Base-by-base conservation (phyloP, 345 rosid species). In the Eutrema yunnanense region DNA sequence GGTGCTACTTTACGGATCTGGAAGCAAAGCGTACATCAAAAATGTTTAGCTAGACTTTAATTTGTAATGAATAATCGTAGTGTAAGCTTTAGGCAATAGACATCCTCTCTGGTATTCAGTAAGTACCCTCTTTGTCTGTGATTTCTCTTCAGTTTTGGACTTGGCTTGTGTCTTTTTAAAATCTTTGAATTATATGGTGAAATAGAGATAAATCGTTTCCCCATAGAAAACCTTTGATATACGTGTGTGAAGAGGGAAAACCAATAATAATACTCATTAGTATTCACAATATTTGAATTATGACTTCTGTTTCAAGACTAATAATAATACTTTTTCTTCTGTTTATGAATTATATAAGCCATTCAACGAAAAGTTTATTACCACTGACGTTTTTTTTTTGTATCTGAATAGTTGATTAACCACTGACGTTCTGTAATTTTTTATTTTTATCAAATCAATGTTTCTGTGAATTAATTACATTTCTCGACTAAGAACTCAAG, bases 71-170 rank as follows among this genome's bases (percentile, higher is more conserved):
- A 53, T 68, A 50, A 52, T 40, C 27, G 9, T 67, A 61, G 69
- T 53, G 79, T 75, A 68, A 75, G 64, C 69, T 67, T 68, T 43
- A 69, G 74, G 64, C 57, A 42, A 68, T 61, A 61, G 62, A 54
- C 61, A 61, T 52, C 9, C 9, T 68, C n/a, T 50, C 22, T 36
- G 12, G 44, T 56, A 49, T 52, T 30, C 26, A 67, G 42, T 30
- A 67, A 27, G 50, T 41, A 27, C 40, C 53, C 8, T 47, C 57
- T 34, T 65, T 44, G 57, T 62, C 69, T 64, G 50, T 37, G 61
- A 49, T 13, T 72, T 42, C 37, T 62, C 61, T 32, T 42, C 46
- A 62, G 75, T 49, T 66, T 58, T 40, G 19, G 65, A 40, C 60
- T 30, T 58, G 36, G 34, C 33, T 48, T 65, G 12, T 38, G 64